These are phyloP conservation scores for Lanmaoa rubissima DNA, from an alignment of 768 basidiomycete species.

Conservation along the genomic window DNA sequence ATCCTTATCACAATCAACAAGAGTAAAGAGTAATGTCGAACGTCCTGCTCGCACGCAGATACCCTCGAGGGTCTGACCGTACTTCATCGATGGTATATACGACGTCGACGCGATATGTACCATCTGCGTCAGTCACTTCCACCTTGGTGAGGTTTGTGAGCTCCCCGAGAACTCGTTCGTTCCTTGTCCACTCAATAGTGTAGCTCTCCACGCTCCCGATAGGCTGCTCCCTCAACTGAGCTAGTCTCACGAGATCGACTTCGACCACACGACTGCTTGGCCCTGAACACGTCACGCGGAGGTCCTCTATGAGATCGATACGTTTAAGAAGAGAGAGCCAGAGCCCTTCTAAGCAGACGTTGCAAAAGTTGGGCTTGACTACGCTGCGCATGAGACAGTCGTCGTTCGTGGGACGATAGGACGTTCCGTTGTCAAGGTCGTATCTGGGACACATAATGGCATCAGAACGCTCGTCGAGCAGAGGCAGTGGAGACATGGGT, in stretches of 20 bases:
- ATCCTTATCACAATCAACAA: not conserved
- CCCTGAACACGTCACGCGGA: slow-evolving; percentile 40
- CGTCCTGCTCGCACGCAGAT: slow-evolving; percentile 27
- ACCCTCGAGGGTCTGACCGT: slow-evolving; percentile 41
- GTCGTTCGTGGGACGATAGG: slow-evolving; percentile 80
- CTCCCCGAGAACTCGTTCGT: slow-evolving; percentile 41
- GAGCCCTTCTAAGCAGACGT: slow-evolving; percentile 68
- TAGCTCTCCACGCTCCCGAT: slow-evolving; percentile 46
- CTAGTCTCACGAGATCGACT: slow-evolving; percentile 59
- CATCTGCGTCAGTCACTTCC: slow-evolving; percentile 37
- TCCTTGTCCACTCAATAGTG: slow-evolving; percentile 53
- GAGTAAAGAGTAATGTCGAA: slow-evolving; percentile 8
- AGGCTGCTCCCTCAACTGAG: slow-evolving; percentile 44
- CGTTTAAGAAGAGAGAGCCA: slow-evolving; percentile 64
- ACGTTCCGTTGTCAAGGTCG: slow-evolving; percentile 53
- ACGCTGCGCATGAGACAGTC: slow-evolving; percentile 81
- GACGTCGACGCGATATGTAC: slow-evolving; percentile 47
- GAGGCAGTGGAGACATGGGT: not conserved
- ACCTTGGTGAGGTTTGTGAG: slow-evolving; percentile 53
- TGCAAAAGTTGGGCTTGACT: slow-evolving; percentile 70
- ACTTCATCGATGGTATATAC: slow-evolving; percentile 58
- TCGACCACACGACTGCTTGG: slow-evolving; percentile 37
- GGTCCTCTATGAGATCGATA: slow-evolving; percentile 59
- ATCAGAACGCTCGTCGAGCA: not conserved
- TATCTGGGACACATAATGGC: slow-evolving; percentile 40